Base-by-base conservation (phyloP, 1,284 basidiomycete species). In the Apiotrichum gracile region DNA sequence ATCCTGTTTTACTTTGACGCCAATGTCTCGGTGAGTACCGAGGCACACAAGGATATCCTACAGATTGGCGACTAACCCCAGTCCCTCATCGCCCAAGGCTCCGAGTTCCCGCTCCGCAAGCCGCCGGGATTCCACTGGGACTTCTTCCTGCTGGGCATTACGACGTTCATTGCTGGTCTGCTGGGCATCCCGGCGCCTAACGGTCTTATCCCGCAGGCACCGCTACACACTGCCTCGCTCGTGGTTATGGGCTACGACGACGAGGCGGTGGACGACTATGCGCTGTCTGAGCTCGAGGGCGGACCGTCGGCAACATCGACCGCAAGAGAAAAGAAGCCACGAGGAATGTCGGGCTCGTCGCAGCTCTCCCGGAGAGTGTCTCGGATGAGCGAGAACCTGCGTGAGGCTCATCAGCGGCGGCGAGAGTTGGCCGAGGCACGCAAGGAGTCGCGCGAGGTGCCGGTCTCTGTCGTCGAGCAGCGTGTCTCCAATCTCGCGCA, bases 61-160 rank as follows among this genome's bases (percentile, higher is more conserved):
- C 43, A 45, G 33, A 14, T 14, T 16, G 13, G 13, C 17, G 4
- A n/a, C 37, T 39, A 22, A 29, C 27, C n/a, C 26, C 66, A 88
- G 87, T 89, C 85, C 9, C 76, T 97, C 37, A 97, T 97, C 78
- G 91, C 93, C 0, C 93, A 97, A 76, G 87, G 89, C 1, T 84
- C 89, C 3, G 84, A 88, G 57, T 97, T 91, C 66, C 92, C 93
- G 0, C 79, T 98, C 5, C 81, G 83, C 25, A 93, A 94, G 65
- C 92, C 93, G 1, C 86, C 92, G 0, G 93, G 90, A 0, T 97
- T 97, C 69, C 91, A 97, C 65, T 92, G 78, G 85, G 85, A 87
- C 65, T 78, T 85, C 63, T 74, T 88, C 59, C 70, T 90, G 5
- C 82, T 98, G 16, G 94, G 93, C 4, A 79, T 94, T 57, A 92